Conservation (phyloP, 2,329 filamentous ascomycete species). For the Pseudofabraea citricarpa region DNA sequence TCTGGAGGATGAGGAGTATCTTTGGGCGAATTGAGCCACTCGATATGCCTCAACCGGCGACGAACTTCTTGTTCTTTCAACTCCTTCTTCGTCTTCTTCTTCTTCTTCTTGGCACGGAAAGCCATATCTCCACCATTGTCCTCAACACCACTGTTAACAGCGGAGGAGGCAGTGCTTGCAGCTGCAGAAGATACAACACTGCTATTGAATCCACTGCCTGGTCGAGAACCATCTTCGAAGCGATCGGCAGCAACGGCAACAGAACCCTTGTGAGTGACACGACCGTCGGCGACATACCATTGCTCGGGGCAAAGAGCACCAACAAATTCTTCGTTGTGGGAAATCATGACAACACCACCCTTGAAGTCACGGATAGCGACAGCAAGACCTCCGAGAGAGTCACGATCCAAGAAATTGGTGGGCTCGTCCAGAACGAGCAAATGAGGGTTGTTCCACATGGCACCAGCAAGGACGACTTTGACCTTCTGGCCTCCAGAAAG, state of each 20-base stretch:
- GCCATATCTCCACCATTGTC: constrained; percentile 73
- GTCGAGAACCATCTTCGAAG: constrained; percentile 75
- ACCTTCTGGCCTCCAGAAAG: constrained; percentile 97
- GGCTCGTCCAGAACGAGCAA: constrained; percentile 96
- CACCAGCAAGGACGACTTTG: constrained; percentile 93
- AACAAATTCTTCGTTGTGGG: constrained; percentile 98
- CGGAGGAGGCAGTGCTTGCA: constrained; percentile 49
- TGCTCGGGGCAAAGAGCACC: constrained; percentile 93
- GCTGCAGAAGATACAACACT: constrained; percentile 52
- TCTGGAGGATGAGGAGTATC: constrained; percentile 27
- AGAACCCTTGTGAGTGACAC: constrained; percentile 78
- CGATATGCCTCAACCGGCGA: constrained; percentile 78
- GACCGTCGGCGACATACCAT: constrained; percentile 88
- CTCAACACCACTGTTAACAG: constrained; percentile 78
- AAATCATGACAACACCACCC: constrained; percentile 98
- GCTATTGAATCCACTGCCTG: constrained; percentile 56
- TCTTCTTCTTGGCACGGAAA: constrained; percentile 90
- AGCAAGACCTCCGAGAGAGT: constrained; percentile 93
- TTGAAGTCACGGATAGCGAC: constrained; percentile 97
- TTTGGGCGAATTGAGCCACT: constrained; percentile 43
- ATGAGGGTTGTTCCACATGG: constrained; percentile 99
- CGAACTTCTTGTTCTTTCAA: constrained; percentile 89
- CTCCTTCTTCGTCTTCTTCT: constrained; percentile 97
- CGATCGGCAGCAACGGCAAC: constrained; percentile 70
- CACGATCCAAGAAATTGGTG: constrained; percentile 98